A percentile compares a stretch with the other conserved stretches of the same genome.
Evolutionary conservation across 352 stramenopile genomes (phyloP).

Genomic region (Globisporangium okanoganense): DNA sequence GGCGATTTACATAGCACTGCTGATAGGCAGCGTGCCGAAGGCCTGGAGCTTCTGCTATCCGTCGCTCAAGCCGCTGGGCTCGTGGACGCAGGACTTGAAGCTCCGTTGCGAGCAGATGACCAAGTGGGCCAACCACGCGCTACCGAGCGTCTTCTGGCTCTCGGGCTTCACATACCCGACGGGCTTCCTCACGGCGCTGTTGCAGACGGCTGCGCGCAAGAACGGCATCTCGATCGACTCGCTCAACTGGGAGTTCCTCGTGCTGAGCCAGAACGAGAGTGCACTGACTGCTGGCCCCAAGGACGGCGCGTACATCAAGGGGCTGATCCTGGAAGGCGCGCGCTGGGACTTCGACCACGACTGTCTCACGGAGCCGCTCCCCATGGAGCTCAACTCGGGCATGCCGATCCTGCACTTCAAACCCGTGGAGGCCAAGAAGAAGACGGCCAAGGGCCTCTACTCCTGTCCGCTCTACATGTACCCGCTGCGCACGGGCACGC

Average conservation of each 20-base stretch:
- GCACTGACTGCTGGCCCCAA: constrained; percentile 79
- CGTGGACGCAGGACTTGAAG: constrained; percentile 93
- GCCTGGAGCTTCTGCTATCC: constrained; percentile 94
- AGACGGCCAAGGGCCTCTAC: constrained; percentile 90
- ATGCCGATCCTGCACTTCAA: constrained; percentile 96
- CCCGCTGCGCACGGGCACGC: constrained; percentile 92
- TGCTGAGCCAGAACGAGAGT: constrained; percentile 88
- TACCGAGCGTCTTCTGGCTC: constrained; percentile 93
- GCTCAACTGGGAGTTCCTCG: constrained; percentile 93
- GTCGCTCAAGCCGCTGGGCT: constrained; percentile 90
- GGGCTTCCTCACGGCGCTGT: constrained; percentile 93
- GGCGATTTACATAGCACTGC: constrained; percentile 89
- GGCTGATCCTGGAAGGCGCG: constrained; percentile 91
- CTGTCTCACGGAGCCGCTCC: constrained; percentile 85
- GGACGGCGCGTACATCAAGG: constrained; percentile 90
- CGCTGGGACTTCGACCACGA: constrained; percentile 91
- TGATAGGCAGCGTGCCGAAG: constrained; percentile 84
- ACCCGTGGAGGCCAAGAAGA: constrained; percentile 94
- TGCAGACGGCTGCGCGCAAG: constrained; percentile 93
- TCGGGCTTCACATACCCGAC: constrained; percentile 96
- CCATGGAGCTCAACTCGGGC: constrained; percentile 89
- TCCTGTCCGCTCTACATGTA: constrained; percentile 96
- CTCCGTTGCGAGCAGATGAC: constrained; percentile 88
- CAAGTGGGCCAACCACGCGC: constrained; percentile 79
- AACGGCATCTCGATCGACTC: constrained; percentile 95